Conservation (phyloP, 1,139 yeast species). For the Suhomyces bribrorum region DNA sequence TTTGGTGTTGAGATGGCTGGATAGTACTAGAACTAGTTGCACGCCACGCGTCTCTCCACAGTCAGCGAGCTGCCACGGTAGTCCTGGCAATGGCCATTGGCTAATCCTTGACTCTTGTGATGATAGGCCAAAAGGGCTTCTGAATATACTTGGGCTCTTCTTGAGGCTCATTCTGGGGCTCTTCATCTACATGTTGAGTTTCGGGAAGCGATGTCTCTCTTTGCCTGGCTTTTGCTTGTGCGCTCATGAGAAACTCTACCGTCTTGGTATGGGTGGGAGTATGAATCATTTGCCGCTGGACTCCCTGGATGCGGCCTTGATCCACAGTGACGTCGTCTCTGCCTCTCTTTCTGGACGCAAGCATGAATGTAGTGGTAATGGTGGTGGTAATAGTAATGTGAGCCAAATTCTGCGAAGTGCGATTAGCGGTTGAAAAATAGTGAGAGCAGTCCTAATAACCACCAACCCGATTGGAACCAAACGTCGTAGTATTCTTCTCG, state of each 20-base stretch:
- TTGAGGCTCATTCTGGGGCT: neutral
- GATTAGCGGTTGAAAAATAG: neutral
- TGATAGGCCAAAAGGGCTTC: conserved; percentile 34
- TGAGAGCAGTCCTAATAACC: too few relatives aligned
- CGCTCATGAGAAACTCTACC: conserved; percentile 29
- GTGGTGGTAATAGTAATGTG: neutral
- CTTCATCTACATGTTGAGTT: conserved; percentile 1
- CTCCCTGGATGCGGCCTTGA: conserved; percentile 17
- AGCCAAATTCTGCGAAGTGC: neutral
- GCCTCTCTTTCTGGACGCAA: conserved; percentile 13
- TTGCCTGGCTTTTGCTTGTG: conserved; percentile 5
- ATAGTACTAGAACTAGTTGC: too few relatives aligned
- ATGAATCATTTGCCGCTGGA: conserved; percentile 31
- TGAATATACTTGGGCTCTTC: conserved; percentile 20
- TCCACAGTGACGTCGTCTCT: conserved; percentile 11
- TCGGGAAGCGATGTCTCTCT: conserved; percentile 8
- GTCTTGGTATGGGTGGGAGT: conserved; percentile 34
- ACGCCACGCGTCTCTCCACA: too few relatives aligned
- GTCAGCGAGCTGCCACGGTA: neutral
- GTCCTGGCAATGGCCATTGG: neutral
- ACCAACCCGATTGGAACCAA: too few relatives aligned
- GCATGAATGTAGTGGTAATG: conserved; percentile 3
- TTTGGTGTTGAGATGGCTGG: too few relatives aligned
- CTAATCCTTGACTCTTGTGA: conserved; percentile 8
- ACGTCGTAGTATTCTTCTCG: too few relatives aligned